Percentiles rank a stretch among this genome's conserved stretches.
Evolutionary conservation across 371 early-diverging fungal species (phyloP).

Genomic region (Enteropsectra breve): DNA sequence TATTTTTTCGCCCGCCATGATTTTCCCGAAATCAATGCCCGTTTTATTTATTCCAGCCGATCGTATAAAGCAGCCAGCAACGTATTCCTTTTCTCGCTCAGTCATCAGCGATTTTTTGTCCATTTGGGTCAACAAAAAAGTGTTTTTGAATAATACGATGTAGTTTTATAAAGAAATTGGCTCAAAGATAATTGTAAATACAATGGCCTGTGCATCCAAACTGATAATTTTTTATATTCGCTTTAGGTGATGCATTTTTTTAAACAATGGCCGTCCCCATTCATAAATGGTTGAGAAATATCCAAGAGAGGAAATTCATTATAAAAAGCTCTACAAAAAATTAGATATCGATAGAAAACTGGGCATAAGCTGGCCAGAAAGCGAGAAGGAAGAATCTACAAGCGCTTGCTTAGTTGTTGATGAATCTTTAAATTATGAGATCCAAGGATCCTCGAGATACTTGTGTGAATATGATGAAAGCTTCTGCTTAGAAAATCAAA

Average conservation of each 20-base stretch:
- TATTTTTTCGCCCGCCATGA: constrained; percentile 3
- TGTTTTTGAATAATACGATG: no score
- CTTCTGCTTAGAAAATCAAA: constrained; percentile 8
- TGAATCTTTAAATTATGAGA: no score
- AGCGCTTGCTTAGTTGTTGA: neutral
- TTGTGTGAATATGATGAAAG: constrained; percentile 20
- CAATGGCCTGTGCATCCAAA: neutral
- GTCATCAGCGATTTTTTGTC: no score
- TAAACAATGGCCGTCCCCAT: neutral
- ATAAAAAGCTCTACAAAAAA: constrained; percentile 19
- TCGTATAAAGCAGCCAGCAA: constrained; percentile 21
- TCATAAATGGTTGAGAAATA: constrained; percentile 1
- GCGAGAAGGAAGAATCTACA: neutral
- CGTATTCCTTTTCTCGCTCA: constrained; percentile 38
- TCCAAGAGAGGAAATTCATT: constrained; percentile 27
- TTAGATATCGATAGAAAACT: constrained; percentile 21
- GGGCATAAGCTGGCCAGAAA: constrained; percentile 8
- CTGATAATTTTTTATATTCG: neutral
- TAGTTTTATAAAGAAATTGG: no score
- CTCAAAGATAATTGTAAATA: neutral
- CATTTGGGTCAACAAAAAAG: no score
- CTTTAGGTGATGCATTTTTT: neutral
- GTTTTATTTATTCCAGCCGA: constrained; percentile 5
- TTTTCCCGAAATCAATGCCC: neutral
- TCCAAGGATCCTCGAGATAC: no score